phyloP scores from a whole-genome alignment of 345 rosid species.

The Raphanus raphanistrum region DNA sequence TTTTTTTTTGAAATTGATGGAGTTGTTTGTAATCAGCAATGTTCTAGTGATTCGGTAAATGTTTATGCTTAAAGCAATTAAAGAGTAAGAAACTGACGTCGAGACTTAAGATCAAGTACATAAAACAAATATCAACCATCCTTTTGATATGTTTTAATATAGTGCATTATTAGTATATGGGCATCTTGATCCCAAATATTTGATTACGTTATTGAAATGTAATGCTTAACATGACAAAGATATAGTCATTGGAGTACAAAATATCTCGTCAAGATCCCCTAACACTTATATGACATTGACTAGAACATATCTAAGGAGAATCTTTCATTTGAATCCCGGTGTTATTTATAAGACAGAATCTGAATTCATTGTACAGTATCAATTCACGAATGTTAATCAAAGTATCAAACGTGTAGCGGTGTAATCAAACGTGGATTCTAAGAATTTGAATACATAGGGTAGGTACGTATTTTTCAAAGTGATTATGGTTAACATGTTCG shows the following conservation, averaged over 20 bases:
- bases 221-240: neutral
- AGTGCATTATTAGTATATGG: neutral
- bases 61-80: neutral
- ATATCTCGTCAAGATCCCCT: neutral
- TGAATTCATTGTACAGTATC: neutral
- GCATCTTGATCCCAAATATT: neutral
- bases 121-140: neutral
- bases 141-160: neutral
- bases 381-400: neutral
- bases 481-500: neutral
- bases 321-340: neutral
- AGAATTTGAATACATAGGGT: neutral
- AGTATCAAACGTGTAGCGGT: neutral
- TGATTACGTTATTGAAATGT: neutral
- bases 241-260: neutral
- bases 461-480: neutral
- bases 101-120: neutral
- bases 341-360: neutral
- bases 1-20: too few relatives aligned
- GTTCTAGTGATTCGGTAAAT: neutral
- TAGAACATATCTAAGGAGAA: neutral
- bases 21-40: neutral
- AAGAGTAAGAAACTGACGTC: neutral
- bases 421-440: neutral
- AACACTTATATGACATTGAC: neutral